Base-by-base conservation (phyloP, 306 rosid genomes). In the Hippophae tibetana region DNA sequence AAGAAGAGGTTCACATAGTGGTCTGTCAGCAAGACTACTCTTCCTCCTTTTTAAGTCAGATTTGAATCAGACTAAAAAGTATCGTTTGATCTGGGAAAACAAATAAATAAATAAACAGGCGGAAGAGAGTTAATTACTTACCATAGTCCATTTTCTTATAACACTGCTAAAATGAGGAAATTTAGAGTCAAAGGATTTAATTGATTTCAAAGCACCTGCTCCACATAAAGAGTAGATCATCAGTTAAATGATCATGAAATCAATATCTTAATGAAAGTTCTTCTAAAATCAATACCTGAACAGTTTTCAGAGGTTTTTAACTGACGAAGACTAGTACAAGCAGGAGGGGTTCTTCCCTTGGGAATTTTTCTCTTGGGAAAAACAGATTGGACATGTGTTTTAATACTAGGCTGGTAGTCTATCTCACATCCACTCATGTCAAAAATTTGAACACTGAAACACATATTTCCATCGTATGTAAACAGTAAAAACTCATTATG, bases 381-480 rank as follows among this genome's bases (percentile, higher is more conserved):
- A 9, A 46, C 43, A 57, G 41, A 43, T 43, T 54, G 8, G 43
- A 43, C 54, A 13, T 56, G 5, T 56, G 63, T 10, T 58, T 13
- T 42, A 8, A 7, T 31, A 23, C 13, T 7, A 13, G 58, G 26
- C 13, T 13, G 42, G 58, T 42, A 5, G 3, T 41, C 31, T 66
- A 47, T 43, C 49, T 14, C 59, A 3, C 43, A 52, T 10, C 27
- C 56, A 10, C 25, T 51, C 9, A n/a, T 31, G 42, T 31, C 43
- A 45, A 60, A 60, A 41, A 68, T 52, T 6, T 45, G 26, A 8
- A 68, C 10, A 5, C 25, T 52, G 54, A 68, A 68, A 45, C 51
- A 46, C 48, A 58, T 25, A 0, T 31, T 47, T 50, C 54, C 56
- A 7, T 70, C 58, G 13, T 70, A 63, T 10, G 13, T 27, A 26